Base-by-base conservation (phyloP, 768 basidiomycete species). In the Tulasnella sp. region DNA sequence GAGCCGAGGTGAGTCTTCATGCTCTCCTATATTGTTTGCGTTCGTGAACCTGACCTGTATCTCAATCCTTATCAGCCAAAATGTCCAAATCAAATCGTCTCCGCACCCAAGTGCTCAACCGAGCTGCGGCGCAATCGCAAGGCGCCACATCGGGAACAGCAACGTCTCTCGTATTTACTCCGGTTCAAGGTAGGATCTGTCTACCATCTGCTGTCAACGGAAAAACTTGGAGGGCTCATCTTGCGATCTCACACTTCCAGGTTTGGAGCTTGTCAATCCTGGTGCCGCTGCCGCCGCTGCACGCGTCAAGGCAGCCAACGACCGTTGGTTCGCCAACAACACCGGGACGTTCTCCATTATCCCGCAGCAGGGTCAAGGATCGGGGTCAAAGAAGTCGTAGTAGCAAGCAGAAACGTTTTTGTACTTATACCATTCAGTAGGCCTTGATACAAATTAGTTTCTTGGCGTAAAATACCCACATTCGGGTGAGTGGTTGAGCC, bases 191-290 rank as follows among this genome's bases (percentile, higher is more conserved):
- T 82, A 5, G 8, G 54, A 41, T 8, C 2, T 3, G 3, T 19
- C 10, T 38, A 15, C 42, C 46, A 2, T 21, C 42, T 52, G 29
- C 30, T 19, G 21, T 17, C 1, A 10, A 3, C 19, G 19, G 15
- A 38, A 19, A 19, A 7, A 1, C 41, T 43, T 43, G 11, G 11
- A 43, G n/a, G 10, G 41, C 11, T 51, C 53, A 53, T 34, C 46
- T 17, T 49, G 49, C n/a, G n/a, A 25, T 24, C 30, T 34, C 42
- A n/a, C n/a, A 51, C 4, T 2, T 64, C 24, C 59, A 88, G 90
- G 92, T 31, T 87, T 99, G 71, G 93, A 99, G 71, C 77, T 99
- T 61, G 92, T 92, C 55, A 98, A 98, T 68, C 85, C 88, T 24
- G 78, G 87, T n/a, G 80, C 85, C 3, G 57, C 57, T 22, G 57